These are phyloP conservation scores for Arthromyces matolae DNA, from an alignment of 768 basidiomycete genomes.

Conservation along the genomic window DNA sequence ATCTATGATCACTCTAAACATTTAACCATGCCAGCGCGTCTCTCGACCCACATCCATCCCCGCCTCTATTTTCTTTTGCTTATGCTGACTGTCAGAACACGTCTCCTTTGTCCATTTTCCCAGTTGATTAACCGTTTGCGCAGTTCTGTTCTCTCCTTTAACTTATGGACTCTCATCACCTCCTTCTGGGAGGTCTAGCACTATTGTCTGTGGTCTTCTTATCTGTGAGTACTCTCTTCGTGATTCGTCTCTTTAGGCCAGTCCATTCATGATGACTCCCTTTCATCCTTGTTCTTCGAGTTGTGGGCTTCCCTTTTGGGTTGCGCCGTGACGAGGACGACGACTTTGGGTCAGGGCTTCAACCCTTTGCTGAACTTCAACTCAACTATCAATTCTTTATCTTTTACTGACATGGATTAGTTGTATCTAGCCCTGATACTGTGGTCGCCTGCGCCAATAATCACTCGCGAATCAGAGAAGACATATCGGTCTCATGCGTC, in stretches of 20 bases:
- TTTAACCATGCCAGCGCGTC: conserved; percentile 8
- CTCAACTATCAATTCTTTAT: conserved; percentile 3
- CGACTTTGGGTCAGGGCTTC: conserved; percentile 44
- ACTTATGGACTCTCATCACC: conserved; percentile 26
- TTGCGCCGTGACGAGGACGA: conserved; percentile 69
- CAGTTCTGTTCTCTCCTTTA: conserved; percentile 11
- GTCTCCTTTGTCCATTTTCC: not conserved
- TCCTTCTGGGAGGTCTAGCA: conserved; percentile 35
- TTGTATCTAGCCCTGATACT: conserved; percentile 65
- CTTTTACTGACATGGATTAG: conserved; percentile 37
- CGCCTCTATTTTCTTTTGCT: conserved; percentile 1
- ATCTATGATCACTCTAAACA: too few species aligned
- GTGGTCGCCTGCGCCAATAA: conserved; percentile 70
- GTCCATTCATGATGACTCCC: conserved; percentile 49
- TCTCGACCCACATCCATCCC: conserved; percentile 7
- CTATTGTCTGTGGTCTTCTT: conserved; percentile 28
- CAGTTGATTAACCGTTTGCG: not conserved
- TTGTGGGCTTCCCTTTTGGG: conserved; percentile 45
- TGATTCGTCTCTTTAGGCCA: not conserved
- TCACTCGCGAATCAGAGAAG: conserved; percentile 63
- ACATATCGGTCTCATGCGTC: conserved; percentile 59
- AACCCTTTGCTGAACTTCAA: conserved; percentile 37
- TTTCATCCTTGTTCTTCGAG: conserved; percentile 97
- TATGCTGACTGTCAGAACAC: conserved; percentile 15
- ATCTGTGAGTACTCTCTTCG: conserved; percentile 32